Base-by-base conservation (phyloP, 2,329 filamentous ascomycete genomes). In the Fusarium palustre region DNA sequence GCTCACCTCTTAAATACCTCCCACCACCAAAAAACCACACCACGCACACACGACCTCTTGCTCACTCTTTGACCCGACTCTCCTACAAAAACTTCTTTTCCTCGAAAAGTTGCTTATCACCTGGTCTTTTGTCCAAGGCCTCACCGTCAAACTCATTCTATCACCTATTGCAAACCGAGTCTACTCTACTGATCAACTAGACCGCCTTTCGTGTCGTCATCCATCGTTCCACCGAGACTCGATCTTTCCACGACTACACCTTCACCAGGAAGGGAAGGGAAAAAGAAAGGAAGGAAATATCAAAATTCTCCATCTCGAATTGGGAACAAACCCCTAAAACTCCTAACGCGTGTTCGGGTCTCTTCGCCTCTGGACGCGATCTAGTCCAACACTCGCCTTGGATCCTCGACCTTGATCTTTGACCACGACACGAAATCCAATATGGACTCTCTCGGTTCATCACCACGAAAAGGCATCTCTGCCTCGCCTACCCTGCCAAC, bases 381-480 rank as follows among this genome's bases (percentile, higher is more conserved):
- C 49, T 31, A 58, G 49, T 52, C 18, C 33, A 43, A 41, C 38
- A n/a, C 42, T 68, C 53, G 55, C 48, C 61, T 8, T 36, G 18
- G 30, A 45, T 41, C 25, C 39, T 50, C 33, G 58, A 25, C 36
- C 10, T 38, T 20, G 10, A 30, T 30, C n/a, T 34, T 34, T 34
- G 11, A 39, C 39, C 15, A 28, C 48, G 48, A 50, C n/a, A 39
- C 48, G 48, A 28, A 24, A 52, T 48, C 20, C 46, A 33, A 47
- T 20, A 75, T 84, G 82, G 79, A 83, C 72, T 83, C 72, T 55
- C 46, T 72, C 49, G 45, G 55, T 28, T 71, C 81, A 31, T 81
- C 81, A 53, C 79, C 81, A 30, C 55, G 63, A 50, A 66, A 66
- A 73, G 74, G 67, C 64, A 57, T 68, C 22, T 72, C 71, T 18